Base-by-base conservation (phyloP, 768 basidiomycete species). In the Amanita rubescens region DNA sequence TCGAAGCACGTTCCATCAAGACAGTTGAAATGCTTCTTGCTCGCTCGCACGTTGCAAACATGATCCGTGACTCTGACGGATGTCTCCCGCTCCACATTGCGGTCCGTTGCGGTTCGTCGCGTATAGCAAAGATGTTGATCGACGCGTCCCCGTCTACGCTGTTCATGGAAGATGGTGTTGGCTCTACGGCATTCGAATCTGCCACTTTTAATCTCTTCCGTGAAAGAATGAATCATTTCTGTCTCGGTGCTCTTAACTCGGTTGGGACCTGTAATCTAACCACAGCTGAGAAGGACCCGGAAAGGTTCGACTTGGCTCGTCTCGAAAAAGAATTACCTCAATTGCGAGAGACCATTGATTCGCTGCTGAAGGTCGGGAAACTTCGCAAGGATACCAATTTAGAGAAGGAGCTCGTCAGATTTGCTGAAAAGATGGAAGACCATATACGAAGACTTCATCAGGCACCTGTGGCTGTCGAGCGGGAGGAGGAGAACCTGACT, bases 141-240 rank as follows among this genome's bases (percentile, higher is more conserved):
- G 63, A 69, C 1, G 67, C 65, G 1, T 65, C 68, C 1, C 72
- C 76, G 20, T 54, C 63, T 0, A 68, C 63, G 0, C 61, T 82
- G 2, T 65, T 68, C 53, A 64, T 71, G 35, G 82, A 85, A 61
- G 76, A 84, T 55, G 73, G 71, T 17, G 74, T 77, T 15, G 78
- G 76, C 3, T 67, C 74, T 50, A 73, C 72, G 1, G 65, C 72
- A 1, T 51, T 72, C 9, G 78, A 78, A 50, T 69, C 73, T 34
- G 65, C 65, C 1, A 51, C 45, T 1, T 63, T 72, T 1, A 58
- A 63, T 41, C 65, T 70, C 34, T 58, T 69, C 6, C 54, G 63
- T 15, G 11, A 56, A n/a, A 22, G 20, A 9, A 32, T 54, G 46
- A 32, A 58, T 10, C 46, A 22, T 48, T 17, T 39, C 17, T 17